Evolutionary conservation across 495 filamentous ascomycete genomes (phyloP), one percentile per base, ranked within the genome.

Genomic region (Haplographium delicatum): DNA sequence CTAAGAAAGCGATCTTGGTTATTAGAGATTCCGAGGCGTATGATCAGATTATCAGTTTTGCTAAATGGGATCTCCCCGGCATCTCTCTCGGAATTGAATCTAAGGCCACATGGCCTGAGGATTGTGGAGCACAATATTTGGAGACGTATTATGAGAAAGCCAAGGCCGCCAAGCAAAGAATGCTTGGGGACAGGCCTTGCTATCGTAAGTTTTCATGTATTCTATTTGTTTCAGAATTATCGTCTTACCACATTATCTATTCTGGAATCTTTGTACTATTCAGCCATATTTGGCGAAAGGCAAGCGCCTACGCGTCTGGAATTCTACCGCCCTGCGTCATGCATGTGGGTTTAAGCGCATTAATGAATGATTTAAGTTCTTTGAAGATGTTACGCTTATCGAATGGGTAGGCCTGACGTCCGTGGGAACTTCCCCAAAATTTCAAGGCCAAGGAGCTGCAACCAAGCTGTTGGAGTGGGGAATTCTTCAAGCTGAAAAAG

Each of bases 361-460:
- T n/a, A n/a, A n/a, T n/a, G n/a, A n/a, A n/a, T n/a, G n/a, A n/a
- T n/a, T n/a, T n/a, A n/a, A n/a, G n/a, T n/a, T n/a, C n/a, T n/a
- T n/a, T n/a, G n/a, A n/a, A n/a, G n/a, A n/a, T n/a, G n/a, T n/a
- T 22, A 10, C 33, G 34, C 20, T 44, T 25, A 44, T 48, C 20
- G 15, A n/a, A n/a, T 55, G 45, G n/a, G 22, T 25, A 73, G 68
- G 64, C 13, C 62, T 70, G n/a, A 60, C 59, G 16, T 67, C 71
- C 33, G 50, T 76, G 25, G 73, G 70, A 54, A 67, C 63, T 3
- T 59, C 69, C 16, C 69, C 66, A 0, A 59, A 50, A n/a, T 68
- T 65, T 49, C 68, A 69, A 31, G 67, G 72, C 16, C 65, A 57
- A 2, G 72, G 73, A 16, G 63, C 70, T 28, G 73, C 60, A 27